These are phyloP conservation scores for Boeremia exigua DNA, from an alignment of 2,329 filamentous ascomycete genomes.

Conservation along the genomic window DNA sequence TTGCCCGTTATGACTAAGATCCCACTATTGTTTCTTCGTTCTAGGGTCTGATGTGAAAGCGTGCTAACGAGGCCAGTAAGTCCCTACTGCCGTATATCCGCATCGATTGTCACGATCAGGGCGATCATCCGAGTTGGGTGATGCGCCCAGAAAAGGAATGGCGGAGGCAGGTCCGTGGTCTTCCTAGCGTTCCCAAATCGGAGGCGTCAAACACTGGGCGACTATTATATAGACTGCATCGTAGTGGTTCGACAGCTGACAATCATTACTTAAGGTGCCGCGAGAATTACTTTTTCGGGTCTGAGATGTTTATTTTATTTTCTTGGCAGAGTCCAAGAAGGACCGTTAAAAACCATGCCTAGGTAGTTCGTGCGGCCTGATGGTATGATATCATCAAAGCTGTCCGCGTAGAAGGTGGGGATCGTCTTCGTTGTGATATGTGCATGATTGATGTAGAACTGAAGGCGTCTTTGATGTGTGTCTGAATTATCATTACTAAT, in stretches of 20 bases:
- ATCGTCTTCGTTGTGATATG: too few species aligned
- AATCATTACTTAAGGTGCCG: neutral
- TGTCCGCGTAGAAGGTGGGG: too few species aligned
- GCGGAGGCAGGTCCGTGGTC: neutral
- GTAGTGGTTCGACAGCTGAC: neutral
- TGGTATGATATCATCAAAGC: neutral
- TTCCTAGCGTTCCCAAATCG: neutral
- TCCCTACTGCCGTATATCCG: too few species aligned
- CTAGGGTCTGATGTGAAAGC: too few species aligned
- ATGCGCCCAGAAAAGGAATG: neutral
- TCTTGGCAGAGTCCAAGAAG: neutral
- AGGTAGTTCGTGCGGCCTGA: neutral
- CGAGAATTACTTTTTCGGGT: neutral
- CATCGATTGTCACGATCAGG: too few species aligned
- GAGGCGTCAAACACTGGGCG: neutral
- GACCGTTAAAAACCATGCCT: neutral
- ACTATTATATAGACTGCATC: neutral
- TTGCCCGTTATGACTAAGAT: neutral
- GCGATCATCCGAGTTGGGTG: neutral
- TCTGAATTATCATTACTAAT: slow-evolving; percentile 6
- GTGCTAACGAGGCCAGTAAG: too few species aligned
- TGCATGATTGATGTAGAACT: too few species aligned
- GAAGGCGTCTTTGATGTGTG: neutral
- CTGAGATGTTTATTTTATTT: neutral
- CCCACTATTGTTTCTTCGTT: neutral